Evolutionary conservation across 2,329 filamentous ascomycete species (phyloP).

Genomic region (Metarhizium humberi): DNA sequence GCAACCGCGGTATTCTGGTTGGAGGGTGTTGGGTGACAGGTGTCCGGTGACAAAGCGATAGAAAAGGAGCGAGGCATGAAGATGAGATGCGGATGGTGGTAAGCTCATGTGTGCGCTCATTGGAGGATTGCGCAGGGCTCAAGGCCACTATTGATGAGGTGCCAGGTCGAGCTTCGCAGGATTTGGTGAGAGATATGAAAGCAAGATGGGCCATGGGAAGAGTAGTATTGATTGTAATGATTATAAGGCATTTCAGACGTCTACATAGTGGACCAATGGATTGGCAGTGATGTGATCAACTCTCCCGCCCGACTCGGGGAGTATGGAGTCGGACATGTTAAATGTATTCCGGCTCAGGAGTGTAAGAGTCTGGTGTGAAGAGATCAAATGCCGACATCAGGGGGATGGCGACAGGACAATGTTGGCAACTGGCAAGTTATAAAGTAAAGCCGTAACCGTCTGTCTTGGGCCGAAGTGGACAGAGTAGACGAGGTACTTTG

Average conservation of each 20-base stretch:
- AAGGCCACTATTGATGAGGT: background rate
- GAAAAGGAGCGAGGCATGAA: background rate
- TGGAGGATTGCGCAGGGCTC: background rate
- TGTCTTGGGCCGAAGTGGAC: no score
- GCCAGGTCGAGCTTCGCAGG: background rate
- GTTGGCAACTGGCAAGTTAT: no score
- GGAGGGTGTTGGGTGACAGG: constrained; percentile 3
- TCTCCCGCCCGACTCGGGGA: background rate
- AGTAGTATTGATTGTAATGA: constrained; percentile 7
- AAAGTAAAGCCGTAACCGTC: no score
- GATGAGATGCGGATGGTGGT: background rate
- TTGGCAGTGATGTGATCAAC: background rate
- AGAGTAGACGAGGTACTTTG: no score
- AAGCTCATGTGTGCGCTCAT: background rate
- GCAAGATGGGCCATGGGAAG: background rate
- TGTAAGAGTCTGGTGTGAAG: no score
- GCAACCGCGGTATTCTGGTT: background rate
- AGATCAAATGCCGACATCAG: no score
- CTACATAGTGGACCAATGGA: background rate
- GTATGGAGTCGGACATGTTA: background rate
- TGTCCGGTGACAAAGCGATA: background rate
- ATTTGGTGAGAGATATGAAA: background rate
- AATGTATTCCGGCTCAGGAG: background rate
- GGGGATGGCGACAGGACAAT: no score
- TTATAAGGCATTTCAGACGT: constrained; percentile 1